phyloP scores from a whole-genome alignment of 2,329 filamentous ascomycete genomes.

The Drechslerella stenobrocha region DNA sequence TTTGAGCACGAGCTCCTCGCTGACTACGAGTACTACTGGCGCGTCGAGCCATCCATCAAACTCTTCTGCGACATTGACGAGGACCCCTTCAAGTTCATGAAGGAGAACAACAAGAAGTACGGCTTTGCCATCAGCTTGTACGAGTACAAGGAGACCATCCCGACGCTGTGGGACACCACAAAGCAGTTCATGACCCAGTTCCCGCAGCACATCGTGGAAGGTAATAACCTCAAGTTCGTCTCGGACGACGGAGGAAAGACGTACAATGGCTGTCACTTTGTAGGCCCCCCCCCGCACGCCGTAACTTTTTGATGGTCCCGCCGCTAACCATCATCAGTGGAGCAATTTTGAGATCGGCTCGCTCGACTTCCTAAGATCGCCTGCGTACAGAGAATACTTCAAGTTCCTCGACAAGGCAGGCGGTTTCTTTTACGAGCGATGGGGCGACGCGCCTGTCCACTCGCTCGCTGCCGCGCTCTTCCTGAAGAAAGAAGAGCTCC shows the following conservation, averaged over 20 bases:
- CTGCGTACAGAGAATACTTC: slow-evolving; percentile 89
- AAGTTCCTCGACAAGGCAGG: slow-evolving; percentile 83
- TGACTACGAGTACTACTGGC: slow-evolving; percentile 99
- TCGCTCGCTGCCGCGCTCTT: slow-evolving; percentile 90
- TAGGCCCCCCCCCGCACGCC: slow-evolving; percentile 59
- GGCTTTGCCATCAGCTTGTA: slow-evolving; percentile 93
- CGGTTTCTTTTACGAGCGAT: slow-evolving; percentile 80
- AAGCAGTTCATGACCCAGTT: slow-evolving; percentile 91
- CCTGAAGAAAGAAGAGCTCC: slow-evolving; percentile 88
- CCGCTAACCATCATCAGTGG: slow-evolving; percentile 65
- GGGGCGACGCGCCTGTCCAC: slow-evolving; percentile 96
- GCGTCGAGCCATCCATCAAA: slow-evolving; percentile 94
- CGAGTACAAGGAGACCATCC: slow-evolving; percentile 95
- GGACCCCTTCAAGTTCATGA: slow-evolving; percentile 96
- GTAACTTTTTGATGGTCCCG: background rate
- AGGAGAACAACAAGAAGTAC: slow-evolving; percentile 96
- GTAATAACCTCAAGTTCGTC: slow-evolving; percentile 87
- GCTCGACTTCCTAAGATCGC: slow-evolving; percentile 86
- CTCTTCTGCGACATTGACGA: slow-evolving; percentile 94
- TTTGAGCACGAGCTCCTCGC: slow-evolving; percentile 91
- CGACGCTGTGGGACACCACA: slow-evolving; percentile 89
- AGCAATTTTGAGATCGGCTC: slow-evolving; percentile 98
- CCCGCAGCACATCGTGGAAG: slow-evolving; percentile 81
- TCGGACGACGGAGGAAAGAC: slow-evolving; percentile 87
- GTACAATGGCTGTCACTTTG: slow-evolving; percentile 98